Percentiles rank a stretch among this genome's conserved stretches.
Evolutionary conservation across 352 stramenopile species (phyloP).

Genomic region (Phytophthora niederhauseri): DNA sequence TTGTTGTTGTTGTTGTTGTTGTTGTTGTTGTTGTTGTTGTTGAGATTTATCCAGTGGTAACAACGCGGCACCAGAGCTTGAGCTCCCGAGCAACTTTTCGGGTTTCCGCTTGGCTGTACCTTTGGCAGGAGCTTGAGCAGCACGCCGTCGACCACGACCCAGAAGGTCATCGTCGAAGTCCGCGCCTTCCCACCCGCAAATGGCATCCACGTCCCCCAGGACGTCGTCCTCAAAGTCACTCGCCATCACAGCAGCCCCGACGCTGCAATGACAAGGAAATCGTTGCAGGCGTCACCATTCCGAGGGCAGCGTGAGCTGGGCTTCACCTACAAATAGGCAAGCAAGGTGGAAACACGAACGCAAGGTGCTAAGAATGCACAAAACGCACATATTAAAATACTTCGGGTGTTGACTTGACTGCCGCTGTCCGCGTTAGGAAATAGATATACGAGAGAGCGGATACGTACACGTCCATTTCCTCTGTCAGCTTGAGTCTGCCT

Average conservation of each 20-base stretch:
- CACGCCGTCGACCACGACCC: neutral
- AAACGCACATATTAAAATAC: slow-evolving; percentile 26
- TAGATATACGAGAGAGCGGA: slow-evolving; percentile 9
- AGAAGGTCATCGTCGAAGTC: slow-evolving; percentile 32
- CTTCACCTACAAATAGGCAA: slow-evolving; percentile 28
- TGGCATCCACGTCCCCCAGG: slow-evolving; percentile 14
- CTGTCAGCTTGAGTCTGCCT: slow-evolving; percentile 18
- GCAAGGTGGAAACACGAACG: slow-evolving; percentile 4
- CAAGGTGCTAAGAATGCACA: slow-evolving; percentile 2
- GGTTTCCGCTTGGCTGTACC: neutral
- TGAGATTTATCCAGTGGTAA: neutral
- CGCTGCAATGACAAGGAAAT: slow-evolving; percentile 6
- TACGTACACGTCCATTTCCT: slow-evolving; percentile 7
- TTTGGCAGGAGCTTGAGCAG: neutral
- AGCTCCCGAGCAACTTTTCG: slow-evolving; percentile 5
- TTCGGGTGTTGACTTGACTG: slow-evolving; percentile 16
- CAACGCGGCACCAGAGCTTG: slow-evolving; percentile 1
- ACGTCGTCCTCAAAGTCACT: slow-evolving; percentile 15
- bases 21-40: neutral
- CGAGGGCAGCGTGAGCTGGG: neutral
- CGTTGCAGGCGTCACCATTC: slow-evolving; percentile 9
- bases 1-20: too few species aligned
- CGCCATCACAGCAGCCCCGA: slow-evolving; percentile 1
- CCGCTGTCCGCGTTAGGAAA: slow-evolving; percentile 5
- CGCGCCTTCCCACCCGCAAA: slow-evolving; percentile 34